Evolutionary conservation across 768 basidiomycete genomes (phyloP).

Genomic region (Tulasnella calospora): DNA sequence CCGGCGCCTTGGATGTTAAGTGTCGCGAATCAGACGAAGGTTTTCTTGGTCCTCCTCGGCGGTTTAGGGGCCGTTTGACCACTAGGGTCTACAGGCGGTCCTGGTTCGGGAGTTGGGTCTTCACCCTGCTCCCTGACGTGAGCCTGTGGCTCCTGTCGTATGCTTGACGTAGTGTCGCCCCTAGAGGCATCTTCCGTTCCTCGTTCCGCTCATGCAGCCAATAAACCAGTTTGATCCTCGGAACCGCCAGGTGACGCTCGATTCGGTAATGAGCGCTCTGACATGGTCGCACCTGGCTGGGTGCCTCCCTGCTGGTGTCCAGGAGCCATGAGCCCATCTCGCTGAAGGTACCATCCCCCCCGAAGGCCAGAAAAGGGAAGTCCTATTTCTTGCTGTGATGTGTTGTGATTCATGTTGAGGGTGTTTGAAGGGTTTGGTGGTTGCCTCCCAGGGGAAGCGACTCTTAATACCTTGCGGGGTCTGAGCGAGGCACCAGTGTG

Average conservation of each 20-base stretch:
- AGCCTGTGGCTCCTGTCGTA: neutral
- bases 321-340: neutral
- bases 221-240: neutral
- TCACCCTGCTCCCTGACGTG: neutral
- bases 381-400: no score
- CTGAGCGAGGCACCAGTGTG: no score
- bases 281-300: neutral
- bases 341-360: neutral
- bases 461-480: no score
- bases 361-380: no score
- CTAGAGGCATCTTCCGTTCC: neutral
- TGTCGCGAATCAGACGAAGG: neutral
- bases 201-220: neutral
- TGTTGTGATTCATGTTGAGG: neutral
- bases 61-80: neutral
- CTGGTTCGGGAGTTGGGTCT: neutral
- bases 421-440: no score
- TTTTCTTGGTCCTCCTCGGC: neutral
- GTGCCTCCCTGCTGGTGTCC: neutral
- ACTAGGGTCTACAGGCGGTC: neutral
- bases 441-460: no score
- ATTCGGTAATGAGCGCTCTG: neutral
- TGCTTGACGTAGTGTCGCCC: neutral
- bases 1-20: neutral
- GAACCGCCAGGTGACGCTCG: neutral